A percentile compares a stretch with the other conserved stretches of the same genome.
phyloP scores from a whole-genome alignment of 768 basidiomycete genomes.

The Suillus placidus region DNA sequence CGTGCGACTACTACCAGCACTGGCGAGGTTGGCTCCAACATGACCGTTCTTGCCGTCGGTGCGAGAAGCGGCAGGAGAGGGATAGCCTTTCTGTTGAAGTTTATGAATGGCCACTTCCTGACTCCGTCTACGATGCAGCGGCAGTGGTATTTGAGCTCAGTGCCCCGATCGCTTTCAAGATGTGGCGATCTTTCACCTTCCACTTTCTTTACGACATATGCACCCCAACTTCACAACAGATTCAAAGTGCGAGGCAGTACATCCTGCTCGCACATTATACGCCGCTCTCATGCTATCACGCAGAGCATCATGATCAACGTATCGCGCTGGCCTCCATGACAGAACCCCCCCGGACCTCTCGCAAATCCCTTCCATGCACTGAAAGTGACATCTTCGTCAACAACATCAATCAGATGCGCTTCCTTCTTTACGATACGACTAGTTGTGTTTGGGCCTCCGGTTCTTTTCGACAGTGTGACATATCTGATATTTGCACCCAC shows the following conservation, averaged over 20 bases:
- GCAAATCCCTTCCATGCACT: conserved; percentile 18
- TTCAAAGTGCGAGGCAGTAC: neutral
- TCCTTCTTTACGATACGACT: conserved; percentile 30
- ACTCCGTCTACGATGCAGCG: conserved; percentile 19
- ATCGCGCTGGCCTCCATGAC: conserved; percentile 41
- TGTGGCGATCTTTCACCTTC: conserved; percentile 46
- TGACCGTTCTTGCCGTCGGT: conserved; percentile 26
- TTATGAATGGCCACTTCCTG: conserved; percentile 51
- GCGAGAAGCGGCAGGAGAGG: conserved; percentile 22
- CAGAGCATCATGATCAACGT: conserved; percentile 20
- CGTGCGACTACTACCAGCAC: neutral
- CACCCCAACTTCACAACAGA: conserved; percentile 1
- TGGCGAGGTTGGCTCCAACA: neutral
- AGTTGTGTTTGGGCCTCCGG: conserved; percentile 14
- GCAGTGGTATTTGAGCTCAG: conserved; percentile 44
- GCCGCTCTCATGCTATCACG: neutral
- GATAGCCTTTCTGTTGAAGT: conserved; percentile 30
- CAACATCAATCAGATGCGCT: conserved; percentile 29
- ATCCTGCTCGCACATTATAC: conserved; percentile 11
- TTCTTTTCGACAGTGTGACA: conserved; percentile 16
- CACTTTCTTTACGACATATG: conserved; percentile 40
- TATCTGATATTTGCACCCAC: conserved; percentile 32
- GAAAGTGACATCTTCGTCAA: conserved; percentile 26
- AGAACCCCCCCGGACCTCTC: conserved; percentile 36
- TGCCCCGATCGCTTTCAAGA: conserved; percentile 38